Conservation (phyloP, 2,329 filamentous ascomycete genomes). For the Penicillium sp. region DNA sequence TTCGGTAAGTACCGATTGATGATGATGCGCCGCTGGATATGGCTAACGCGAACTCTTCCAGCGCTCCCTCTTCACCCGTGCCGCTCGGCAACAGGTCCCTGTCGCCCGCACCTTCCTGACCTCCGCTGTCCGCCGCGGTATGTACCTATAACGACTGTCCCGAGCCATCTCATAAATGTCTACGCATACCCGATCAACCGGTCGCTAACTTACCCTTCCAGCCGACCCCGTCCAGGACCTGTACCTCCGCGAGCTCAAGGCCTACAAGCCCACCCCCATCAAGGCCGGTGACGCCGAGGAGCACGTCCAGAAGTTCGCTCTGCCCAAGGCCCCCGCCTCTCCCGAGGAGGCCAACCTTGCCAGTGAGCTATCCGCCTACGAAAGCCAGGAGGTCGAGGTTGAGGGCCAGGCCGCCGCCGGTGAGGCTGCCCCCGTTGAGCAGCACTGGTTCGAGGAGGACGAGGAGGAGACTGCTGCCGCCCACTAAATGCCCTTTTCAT, state of each 20-base stretch:
- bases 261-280: conserved; percentile 80
- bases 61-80: conserved; percentile 59
- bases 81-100: conserved; percentile 54
- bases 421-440: conserved; percentile 57
- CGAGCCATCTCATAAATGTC: not conserved
- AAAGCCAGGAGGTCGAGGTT: conserved; percentile 87
- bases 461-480: conserved; percentile 48
- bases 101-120: conserved; percentile 60
- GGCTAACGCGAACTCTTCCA: conserved; percentile 31
- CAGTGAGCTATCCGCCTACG: conserved; percentile 88
- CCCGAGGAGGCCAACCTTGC: conserved; percentile 94
- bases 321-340: conserved; percentile 75
- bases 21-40: conserved; percentile 2
- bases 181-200: conserved; percentile 18
- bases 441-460: conserved; percentile 81
- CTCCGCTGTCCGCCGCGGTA: conserved; percentile 60
- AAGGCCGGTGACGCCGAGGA: conserved; percentile 85
- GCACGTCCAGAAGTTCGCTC: conserved; percentile 80
- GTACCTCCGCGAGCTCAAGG: conserved; percentile 92
- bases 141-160: conserved; percentile 28
- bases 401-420: conserved; percentile 72
- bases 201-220: conserved; percentile 42
- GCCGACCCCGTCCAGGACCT: conserved; percentile 97
- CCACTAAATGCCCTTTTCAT: conserved; percentile 36
- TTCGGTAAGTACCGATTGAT: conserved; percentile 47